Conservation (phyloP, 2,329 filamentous ascomycete genomes). For the Aspergillus hiratsukae region DNA sequence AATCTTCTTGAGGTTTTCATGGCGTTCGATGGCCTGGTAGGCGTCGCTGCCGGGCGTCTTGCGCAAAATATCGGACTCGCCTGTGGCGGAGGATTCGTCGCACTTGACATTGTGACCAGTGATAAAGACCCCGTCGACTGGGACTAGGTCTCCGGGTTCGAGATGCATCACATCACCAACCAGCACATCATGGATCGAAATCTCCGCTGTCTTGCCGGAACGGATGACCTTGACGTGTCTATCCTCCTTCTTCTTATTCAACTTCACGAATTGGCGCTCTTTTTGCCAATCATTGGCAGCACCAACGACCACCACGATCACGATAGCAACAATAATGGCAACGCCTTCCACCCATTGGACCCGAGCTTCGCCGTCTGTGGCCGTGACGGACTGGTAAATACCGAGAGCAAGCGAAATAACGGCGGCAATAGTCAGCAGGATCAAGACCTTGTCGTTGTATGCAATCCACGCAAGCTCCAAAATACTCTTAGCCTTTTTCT, state of each 20-base stretch:
- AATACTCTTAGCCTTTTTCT: slow-evolving; percentile 65
- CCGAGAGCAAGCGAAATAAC: slow-evolving; percentile 70
- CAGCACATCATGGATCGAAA: slow-evolving; percentile 66
- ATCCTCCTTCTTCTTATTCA: slow-evolving; percentile 76
- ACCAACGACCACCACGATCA: slow-evolving; percentile 71
- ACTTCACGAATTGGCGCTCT: slow-evolving; percentile 72
- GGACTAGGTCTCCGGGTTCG: slow-evolving; percentile 68
- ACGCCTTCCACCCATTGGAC: slow-evolving; percentile 81
- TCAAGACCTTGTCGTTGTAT: slow-evolving; percentile 76
- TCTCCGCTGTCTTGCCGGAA: slow-evolving; percentile 66
- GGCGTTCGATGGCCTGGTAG: slow-evolving; percentile 57
- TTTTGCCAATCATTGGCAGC: slow-evolving; percentile 81
- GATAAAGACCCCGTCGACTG: slow-evolving; percentile 68
- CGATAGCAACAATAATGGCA: slow-evolving; percentile 70
- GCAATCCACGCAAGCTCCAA: slow-evolving; percentile 71
- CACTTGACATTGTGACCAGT: slow-evolving; percentile 62
- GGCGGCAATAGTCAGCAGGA: slow-evolving; percentile 66
- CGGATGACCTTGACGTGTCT: slow-evolving; percentile 69
- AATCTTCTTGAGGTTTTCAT: slow-evolving; percentile 58
- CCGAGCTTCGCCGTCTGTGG: slow-evolving; percentile 48
- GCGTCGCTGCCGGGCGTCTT: slow-evolving; percentile 64
- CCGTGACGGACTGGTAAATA: slow-evolving; percentile 66
- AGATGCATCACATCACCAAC: slow-evolving; percentile 71
- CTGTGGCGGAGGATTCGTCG: slow-evolving; percentile 72
- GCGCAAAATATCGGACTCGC: slow-evolving; percentile 68